Conservation (phyloP, 2,329 filamentous ascomycete genomes). For the Torrubiella hemipterigena region DNA sequence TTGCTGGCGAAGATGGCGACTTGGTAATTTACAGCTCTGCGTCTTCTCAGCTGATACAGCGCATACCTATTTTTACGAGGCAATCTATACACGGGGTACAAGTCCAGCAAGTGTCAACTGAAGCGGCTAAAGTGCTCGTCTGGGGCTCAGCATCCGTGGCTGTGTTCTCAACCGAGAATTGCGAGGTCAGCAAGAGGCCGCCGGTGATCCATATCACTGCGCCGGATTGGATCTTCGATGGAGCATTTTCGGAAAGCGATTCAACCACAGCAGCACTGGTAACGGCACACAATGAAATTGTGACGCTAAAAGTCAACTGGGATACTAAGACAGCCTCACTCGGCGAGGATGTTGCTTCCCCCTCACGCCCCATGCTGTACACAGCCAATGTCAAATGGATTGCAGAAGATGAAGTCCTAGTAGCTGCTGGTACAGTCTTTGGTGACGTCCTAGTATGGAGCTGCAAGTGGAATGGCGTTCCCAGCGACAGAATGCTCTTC, state of each 20-base stretch:
- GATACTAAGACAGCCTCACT: conserved; percentile 23
- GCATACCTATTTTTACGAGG: conserved; percentile 41
- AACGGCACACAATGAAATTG: conserved; percentile 78
- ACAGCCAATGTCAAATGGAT: conserved; percentile 64
- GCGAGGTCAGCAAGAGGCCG: not conserved
- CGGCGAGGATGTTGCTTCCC: conserved; percentile 40
- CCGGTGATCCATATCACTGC: conserved; percentile 31
- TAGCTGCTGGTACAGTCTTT: conserved; percentile 86
- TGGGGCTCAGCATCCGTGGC: conserved; percentile 61
- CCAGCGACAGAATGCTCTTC: conserved; percentile 29
- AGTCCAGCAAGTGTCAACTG: conserved; percentile 17
- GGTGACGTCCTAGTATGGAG: conserved; percentile 90
- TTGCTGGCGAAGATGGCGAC: conserved; percentile 49
- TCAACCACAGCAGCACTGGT: conserved; percentile 44
- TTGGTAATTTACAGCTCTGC: conserved; percentile 39
- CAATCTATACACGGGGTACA: conserved; percentile 65
- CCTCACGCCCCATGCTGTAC: conserved; percentile 77
- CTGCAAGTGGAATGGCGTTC: conserved; percentile 40
- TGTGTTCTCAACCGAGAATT: conserved; percentile 13
- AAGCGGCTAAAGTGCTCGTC: conserved; percentile 32
- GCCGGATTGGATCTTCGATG: conserved; percentile 71
- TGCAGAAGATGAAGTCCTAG: conserved; percentile 46
- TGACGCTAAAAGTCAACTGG: conserved; percentile 32
- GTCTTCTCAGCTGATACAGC: conserved; percentile 14
- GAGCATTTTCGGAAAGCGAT: conserved; percentile 35